phyloP scores from a whole-genome alignment of 768 basidiomycete genomes.

The Russula foetens region DNA sequence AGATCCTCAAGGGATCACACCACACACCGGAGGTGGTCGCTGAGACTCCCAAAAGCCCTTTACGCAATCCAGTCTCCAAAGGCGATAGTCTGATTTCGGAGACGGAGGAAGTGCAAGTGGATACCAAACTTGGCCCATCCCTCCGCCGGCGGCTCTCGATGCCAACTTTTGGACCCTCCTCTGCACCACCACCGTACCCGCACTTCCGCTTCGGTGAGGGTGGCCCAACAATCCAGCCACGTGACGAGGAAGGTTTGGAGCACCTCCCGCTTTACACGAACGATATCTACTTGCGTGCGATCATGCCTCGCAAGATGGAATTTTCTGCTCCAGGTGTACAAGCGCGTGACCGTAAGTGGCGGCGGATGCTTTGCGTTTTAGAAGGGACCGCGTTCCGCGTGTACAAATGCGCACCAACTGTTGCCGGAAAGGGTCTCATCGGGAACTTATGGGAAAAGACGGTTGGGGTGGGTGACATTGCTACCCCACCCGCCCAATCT shows the following conservation, averaged over 20 bases:
- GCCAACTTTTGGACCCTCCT: conserved; percentile 53
- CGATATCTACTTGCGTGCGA: conserved; percentile 66
- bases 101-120: not conserved
- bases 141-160: conserved; percentile 59
- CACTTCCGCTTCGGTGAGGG: conserved; percentile 30
- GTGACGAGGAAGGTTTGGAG: conserved; percentile 83
- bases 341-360: conserved; percentile 88
- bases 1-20: conserved; percentile 7
- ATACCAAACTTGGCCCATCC: conserved; percentile 27
- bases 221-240: conserved; percentile 32
- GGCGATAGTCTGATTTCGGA: not conserved
- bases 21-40: conserved; percentile 1
- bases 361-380: conserved; percentile 76
- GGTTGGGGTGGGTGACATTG: conserved; percentile 64
- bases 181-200: conserved; percentile 65
- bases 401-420: conserved; percentile 47
- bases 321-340: conserved; percentile 80
- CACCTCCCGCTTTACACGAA: conserved; percentile 76
- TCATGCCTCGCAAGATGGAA: conserved; percentile 90
- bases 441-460: conserved; percentile 75
- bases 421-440: conserved; percentile 38
- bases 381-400: conserved; percentile 88
- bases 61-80: not conserved
- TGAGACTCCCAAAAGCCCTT: conserved; percentile 5
- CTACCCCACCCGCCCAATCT: conserved; percentile 21